Base-by-base conservation (phyloP, 208 protist genomes). In the Angomonas ambiguus region DNA sequence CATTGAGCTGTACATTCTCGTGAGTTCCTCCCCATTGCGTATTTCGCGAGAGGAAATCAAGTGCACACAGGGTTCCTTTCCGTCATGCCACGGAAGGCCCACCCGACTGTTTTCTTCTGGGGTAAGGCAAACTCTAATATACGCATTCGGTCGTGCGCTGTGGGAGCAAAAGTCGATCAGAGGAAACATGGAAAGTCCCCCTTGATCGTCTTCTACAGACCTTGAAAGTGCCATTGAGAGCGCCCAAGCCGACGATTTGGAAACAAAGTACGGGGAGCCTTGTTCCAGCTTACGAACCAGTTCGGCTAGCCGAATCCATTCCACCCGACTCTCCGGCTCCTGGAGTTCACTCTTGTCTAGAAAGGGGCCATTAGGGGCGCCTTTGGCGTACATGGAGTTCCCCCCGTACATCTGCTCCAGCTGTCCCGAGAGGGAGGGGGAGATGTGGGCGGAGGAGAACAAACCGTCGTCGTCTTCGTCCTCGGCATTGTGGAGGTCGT, bases 91-190 rank as follows among this genome's bases (percentile, higher is more conserved):
- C 51, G 55, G 35, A 5, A 77, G 62, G 20, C 80, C 72, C 22
- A 70, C 30, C 28, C 25, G 35, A 20, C 35, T 16, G 22, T 66
- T 73, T 25, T 67, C 24, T 2, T 41, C 16, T 32, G 20, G 55
- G 18, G 32, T 30, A 18, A 53, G 35, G 22, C 24, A 18, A 1
- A 69, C 45, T n/a, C 57, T 33, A 1, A 74, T 48, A 13, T 2
- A 22, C 8, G 85, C 65, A 65, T 90, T 93, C 2, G 89, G 83
- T 6, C 65, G 42, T 67, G 68, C 80, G 69, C 78, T 88, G 71
- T 93, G 89, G 5, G 76, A 55, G 75, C 79, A 91, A 45, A 95
- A 92, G 72, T 95, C 89, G 63, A 95, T 82, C 22, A 95, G 65
- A 45, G 89, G 89, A 53, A 85, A 85, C 42, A 95, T 48, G 1